Base-by-base conservation (phyloP, 306 rosid species). In the Acacia confusa region DNA sequence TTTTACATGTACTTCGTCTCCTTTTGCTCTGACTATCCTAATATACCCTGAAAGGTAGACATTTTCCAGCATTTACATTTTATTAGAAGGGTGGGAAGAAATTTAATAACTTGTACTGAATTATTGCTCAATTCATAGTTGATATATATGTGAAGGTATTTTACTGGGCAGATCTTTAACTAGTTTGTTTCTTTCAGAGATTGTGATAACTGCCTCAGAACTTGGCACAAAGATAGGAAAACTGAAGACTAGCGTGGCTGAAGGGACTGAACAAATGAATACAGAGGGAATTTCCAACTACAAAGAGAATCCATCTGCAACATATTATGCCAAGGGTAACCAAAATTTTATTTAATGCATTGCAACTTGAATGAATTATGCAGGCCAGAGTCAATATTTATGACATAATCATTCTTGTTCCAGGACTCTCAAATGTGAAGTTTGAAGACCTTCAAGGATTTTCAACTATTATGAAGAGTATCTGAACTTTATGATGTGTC, bases 201-300 rank as follows among this genome's bases (percentile, higher is more conserved):
- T 95, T 79, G 73, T 84, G 86, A 60, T 82, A 73, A 83, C 88
- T 16, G 95, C 91, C 60, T 82, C 91, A 28, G 92, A 91, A 83
- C 91, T 95, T 68, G 73, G 83, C 73, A 71, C 7, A 24, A 86
- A 78, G 87, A 74, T 89, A 36, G 85, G 82, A 76, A 88, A 70
- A 36, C 75, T 70, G 75, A 70, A 70, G 36, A 82, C 80, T 20
- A 74, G 75, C 75, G 77, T 43, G 82, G 68, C 61, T 44, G 91
- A 87, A 88, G 90, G 84, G 79, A 28, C 85, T 6, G 85, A 86
- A 65, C 74, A 68, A 71, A 71, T 45, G 41, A 86, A 72, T 74
- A 57, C 75, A 22, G 89, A 82, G 71, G 78, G 44, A 72, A 74
- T 88, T 64, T 81, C 81, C 81, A 78, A 72, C 55, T 13, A 40